A percentile compares a stretch with the other conserved stretches of the same genome.
Conservation (phyloP, 2,329 filamentous ascomycete species). For the Aureobasidium pullulans region DNA sequence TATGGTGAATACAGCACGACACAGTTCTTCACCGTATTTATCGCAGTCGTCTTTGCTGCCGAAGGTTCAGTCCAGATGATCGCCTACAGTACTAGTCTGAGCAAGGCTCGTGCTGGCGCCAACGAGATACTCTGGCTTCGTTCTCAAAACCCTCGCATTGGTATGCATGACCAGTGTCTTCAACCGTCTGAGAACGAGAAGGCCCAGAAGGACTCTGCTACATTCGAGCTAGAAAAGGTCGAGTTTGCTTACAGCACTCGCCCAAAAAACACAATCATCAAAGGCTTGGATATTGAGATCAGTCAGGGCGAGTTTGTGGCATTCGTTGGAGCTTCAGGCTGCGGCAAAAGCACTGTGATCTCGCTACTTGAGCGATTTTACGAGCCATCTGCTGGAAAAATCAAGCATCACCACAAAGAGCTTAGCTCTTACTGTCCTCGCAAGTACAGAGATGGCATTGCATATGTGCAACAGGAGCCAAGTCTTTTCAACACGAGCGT, state of each 20-base stretch:
- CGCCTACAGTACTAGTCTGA: neutral
- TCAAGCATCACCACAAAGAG: slow-evolving; percentile 34
- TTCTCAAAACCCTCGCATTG: slow-evolving; percentile 42
- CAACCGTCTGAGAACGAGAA: neutral
- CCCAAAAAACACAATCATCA: slow-evolving; percentile 63
- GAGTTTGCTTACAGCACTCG: slow-evolving; percentile 59
- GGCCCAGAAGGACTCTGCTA: neutral
- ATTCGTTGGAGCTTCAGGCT: slow-evolving; percentile 38
- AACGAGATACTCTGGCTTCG: slow-evolving; percentile 39
- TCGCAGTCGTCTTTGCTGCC: slow-evolving; percentile 60
- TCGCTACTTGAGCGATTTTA: slow-evolving; percentile 40
- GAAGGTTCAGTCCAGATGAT: slow-evolving; percentile 33
- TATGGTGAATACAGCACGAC: slow-evolving; percentile 27
- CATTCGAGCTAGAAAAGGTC: slow-evolving; percentile 46
- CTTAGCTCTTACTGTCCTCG: slow-evolving; percentile 30
- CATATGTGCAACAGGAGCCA: slow-evolving; percentile 39
- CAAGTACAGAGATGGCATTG: slow-evolving; percentile 29
- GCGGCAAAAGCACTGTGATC: slow-evolving; percentile 37
- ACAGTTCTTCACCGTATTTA: slow-evolving; percentile 55
- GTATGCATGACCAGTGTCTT: slow-evolving; percentile 30
- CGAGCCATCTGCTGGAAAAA: slow-evolving; percentile 31
- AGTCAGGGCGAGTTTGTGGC: slow-evolving; percentile 33
- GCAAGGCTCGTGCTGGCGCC: neutral
- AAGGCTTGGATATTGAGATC: slow-evolving; percentile 42
- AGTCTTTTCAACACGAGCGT: slow-evolving; percentile 38